Percentiles rank a stretch among this genome's conserved stretches.
These are phyloP conservation scores for Botrytis elliptica DNA, from an alignment of 2,329 filamentous ascomycete species.

Conservation along the genomic window DNA sequence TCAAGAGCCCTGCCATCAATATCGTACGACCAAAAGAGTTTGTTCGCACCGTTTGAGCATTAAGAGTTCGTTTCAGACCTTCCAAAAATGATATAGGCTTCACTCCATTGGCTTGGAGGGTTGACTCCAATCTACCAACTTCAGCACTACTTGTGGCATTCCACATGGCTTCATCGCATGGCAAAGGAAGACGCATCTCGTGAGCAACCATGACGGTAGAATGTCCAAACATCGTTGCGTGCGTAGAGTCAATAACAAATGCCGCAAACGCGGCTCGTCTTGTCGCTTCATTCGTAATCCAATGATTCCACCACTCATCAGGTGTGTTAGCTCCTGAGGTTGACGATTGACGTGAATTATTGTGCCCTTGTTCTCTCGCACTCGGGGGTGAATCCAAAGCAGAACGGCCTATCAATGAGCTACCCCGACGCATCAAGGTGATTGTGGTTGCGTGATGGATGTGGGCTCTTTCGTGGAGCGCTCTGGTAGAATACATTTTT, in stretches of 20 bases:
- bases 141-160: constrained; percentile 84
- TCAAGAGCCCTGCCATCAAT: constrained; percentile 89
- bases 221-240: constrained; percentile 97
- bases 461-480: constrained; percentile 89
- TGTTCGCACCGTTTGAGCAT: constrained; percentile 80
- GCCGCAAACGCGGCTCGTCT: constrained; percentile 87
- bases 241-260: constrained; percentile 92
- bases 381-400: constrained; percentile 81
- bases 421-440: constrained; percentile 89
- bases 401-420: constrained; percentile 83
- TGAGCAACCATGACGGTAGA: constrained; percentile 96
- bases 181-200: constrained; percentile 86
- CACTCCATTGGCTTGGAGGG: constrained; percentile 74
- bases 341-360: constrained; percentile 59
- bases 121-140: constrained; percentile 79
- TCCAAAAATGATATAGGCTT: constrained; percentile 87
- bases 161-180: constrained; percentile 92
- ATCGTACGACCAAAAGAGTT: constrained; percentile 93
- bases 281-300: constrained; percentile 93
- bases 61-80: constrained; percentile 84
- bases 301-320: constrained; percentile 92
- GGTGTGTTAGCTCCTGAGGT: constrained; percentile 67
- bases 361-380: constrained; percentile 49
- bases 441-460: constrained; percentile 96
- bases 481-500: constrained; percentile 94